phyloP scores from a whole-genome alignment of 1,284 basidiomycete species.

The Flammula alnicola region DNA sequence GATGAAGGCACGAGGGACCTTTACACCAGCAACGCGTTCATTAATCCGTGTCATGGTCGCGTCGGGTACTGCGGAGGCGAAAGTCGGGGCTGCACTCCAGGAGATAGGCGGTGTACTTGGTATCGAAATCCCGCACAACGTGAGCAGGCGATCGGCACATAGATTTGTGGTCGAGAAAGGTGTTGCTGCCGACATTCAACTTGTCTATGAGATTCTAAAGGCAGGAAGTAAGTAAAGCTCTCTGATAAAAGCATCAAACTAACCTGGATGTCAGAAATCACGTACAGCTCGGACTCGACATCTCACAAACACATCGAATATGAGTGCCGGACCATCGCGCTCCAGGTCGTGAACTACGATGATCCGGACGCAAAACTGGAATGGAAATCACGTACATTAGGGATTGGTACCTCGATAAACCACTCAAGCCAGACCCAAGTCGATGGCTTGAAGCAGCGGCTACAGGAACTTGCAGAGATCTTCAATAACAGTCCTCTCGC shows the following conservation, averaged over 20 bases:
- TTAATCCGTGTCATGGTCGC: conserved; percentile 12
- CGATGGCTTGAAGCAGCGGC: background rate
- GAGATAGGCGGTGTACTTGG: conserved; percentile 5
- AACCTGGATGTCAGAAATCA: too few species aligned
- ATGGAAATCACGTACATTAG: conserved; percentile 13
- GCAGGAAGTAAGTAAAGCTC: conserved; percentile 1
- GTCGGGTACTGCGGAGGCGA: conserved; percentile 7
- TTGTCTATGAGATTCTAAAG: conserved; percentile 11
- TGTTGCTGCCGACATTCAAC: conserved; percentile 10
- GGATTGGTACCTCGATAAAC: conserved; percentile 11
- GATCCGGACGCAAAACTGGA: background rate
- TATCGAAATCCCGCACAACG: background rate
- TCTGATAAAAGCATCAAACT: too few species aligned
- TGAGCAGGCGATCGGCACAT: conserved; percentile 1
- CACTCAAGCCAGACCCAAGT: conserved; percentile 13
- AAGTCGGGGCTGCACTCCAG: conserved; percentile 6
- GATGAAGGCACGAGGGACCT: conserved; percentile 6
- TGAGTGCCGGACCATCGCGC: conserved; percentile 14
- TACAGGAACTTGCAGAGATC: conserved; percentile 6
- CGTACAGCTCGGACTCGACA: conserved; percentile 22
- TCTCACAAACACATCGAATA: conserved; percentile 24
- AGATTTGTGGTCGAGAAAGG: conserved; percentile 1
- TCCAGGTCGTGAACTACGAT: conserved; percentile 14
- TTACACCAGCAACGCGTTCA: conserved; percentile 3
- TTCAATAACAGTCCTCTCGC: conserved; percentile 23